Evolutionary conservation across 2,329 filamentous ascomycete species (phyloP).

Genomic region (Keithomyces neogunnii): DNA sequence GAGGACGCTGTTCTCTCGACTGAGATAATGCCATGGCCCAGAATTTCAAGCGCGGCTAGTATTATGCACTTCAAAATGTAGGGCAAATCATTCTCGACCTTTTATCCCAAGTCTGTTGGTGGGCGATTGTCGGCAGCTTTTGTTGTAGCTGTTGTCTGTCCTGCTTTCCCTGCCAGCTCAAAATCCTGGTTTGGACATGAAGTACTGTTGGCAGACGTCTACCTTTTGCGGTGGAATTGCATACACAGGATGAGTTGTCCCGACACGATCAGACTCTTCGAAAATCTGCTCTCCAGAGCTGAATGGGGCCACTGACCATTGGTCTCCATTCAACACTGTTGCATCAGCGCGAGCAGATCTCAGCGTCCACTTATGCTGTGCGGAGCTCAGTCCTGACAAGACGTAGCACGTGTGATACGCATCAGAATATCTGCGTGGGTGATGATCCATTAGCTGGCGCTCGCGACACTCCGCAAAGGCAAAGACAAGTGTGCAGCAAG

Average conservation of each 20-base stretch:
- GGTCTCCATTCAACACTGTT: conserved; percentile 26
- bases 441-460: conserved; percentile 2
- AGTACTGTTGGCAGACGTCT: conserved; percentile 57
- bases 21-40: neutral
- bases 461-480: neutral
- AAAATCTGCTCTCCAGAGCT: conserved; percentile 53
- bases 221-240: conserved; percentile 67
- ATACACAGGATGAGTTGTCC: conserved; percentile 73
- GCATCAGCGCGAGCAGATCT: conserved; percentile 22
- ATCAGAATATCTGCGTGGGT: conserved; percentile 56
- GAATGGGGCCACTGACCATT: conserved; percentile 40
- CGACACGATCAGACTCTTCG: conserved; percentile 61
- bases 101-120: no score
- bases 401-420: conserved; percentile 93
- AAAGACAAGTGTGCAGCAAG: conserved; percentile 2
- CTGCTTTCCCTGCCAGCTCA: conserved; percentile 20
- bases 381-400: conserved; percentile 73
- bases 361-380: conserved; percentile 60
- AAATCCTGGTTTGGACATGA: conserved; percentile 49
- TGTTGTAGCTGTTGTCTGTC: neutral
- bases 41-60: no score
- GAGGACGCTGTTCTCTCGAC: neutral
- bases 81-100: no score
- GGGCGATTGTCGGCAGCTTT: neutral
- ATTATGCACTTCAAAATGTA: no score